A percentile compares a stretch with the other conserved stretches of the same genome.
These are phyloP conservation scores for Artemisia argyi DNA, from an alignment of 129 eudicot species.

Conservation along the genomic window DNA sequence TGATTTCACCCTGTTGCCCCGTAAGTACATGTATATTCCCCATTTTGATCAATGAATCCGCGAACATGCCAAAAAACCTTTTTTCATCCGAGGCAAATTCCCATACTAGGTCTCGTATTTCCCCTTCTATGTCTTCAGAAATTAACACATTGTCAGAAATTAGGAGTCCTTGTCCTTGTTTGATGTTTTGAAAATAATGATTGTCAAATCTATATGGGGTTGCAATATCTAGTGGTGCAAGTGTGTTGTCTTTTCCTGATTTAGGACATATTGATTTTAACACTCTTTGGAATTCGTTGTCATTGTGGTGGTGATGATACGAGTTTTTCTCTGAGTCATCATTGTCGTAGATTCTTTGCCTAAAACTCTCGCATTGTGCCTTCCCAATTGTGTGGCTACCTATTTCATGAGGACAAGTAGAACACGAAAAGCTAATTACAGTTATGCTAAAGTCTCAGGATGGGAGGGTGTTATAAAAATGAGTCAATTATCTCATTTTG, in stretches of 20 bases:
- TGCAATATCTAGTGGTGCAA: constrained; percentile 49
- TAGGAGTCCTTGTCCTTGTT: constrained; percentile 46
- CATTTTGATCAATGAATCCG: constrained; percentile 55
- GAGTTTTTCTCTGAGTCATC: constrained; percentile 18
- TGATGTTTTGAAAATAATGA: constrained; percentile 37
- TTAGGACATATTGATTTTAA: constrained; percentile 47
- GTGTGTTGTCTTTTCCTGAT: constrained; percentile 42
- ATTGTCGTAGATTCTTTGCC: constrained; percentile 48
- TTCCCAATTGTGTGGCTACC: constrained; percentile 73
- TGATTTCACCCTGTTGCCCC: constrained; percentile 51
- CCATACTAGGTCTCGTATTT: constrained; percentile 48
- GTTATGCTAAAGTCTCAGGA: too few relatives aligned
- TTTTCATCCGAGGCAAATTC: constrained; percentile 44
- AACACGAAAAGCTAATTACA: not conserved
- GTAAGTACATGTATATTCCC: constrained; percentile 52
- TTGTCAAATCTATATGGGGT: constrained; percentile 56
- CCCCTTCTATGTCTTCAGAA: constrained; percentile 40
- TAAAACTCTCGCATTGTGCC: constrained; percentile 55
- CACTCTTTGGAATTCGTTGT: constrained; percentile 21
- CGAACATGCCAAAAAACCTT: constrained; percentile 42
- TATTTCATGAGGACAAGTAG: constrained; percentile 8
- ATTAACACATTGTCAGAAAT: constrained; percentile 54
- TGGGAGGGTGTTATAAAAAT: too few relatives aligned
- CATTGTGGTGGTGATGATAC: constrained; percentile 15
- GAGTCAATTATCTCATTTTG: not conserved